phyloP scores from a whole-genome alignment of 2,329 filamentous ascomycete species.

The Cytospora paraplurivora region DNA sequence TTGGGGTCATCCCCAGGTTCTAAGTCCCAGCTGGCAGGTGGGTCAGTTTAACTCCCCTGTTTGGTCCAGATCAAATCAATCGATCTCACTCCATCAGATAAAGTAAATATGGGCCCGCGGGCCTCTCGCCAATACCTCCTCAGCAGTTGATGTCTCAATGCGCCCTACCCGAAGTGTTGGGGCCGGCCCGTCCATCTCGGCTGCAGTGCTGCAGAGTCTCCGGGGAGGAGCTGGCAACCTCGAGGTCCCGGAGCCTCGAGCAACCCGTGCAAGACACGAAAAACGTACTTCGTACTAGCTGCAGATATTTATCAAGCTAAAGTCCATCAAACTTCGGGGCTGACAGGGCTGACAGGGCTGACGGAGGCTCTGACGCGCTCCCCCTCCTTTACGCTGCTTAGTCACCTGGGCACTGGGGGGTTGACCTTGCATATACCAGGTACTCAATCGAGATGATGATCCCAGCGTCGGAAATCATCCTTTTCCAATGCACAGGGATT shows the following conservation, averaged over 20 bases:
- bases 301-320: not conserved
- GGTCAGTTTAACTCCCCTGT: too few relatives aligned
- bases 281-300: not conserved
- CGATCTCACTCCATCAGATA: not conserved
- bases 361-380: too few relatives aligned
- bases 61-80: too few relatives aligned
- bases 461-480: not conserved
- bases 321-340: not conserved
- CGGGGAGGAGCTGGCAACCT: not conserved
- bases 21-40: too few relatives aligned
- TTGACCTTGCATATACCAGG: not conserved
- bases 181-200: not conserved
- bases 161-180: not conserved
- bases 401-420: not conserved
- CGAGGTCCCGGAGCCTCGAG: not conserved
- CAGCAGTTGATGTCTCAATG: too few relatives aligned
- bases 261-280: not conserved
- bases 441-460: not conserved
- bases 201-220: not conserved
- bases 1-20: too few relatives aligned
- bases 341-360: not conserved
- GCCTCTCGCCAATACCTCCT: not conserved
- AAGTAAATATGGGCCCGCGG: not conserved
- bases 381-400: not conserved
- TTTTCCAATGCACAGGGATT: not conserved